Evolutionary conservation across 1,139 yeast species (phyloP), one percentile per base, ranked within the genome.

Genomic region (Yamadazyma aaseri): DNA sequence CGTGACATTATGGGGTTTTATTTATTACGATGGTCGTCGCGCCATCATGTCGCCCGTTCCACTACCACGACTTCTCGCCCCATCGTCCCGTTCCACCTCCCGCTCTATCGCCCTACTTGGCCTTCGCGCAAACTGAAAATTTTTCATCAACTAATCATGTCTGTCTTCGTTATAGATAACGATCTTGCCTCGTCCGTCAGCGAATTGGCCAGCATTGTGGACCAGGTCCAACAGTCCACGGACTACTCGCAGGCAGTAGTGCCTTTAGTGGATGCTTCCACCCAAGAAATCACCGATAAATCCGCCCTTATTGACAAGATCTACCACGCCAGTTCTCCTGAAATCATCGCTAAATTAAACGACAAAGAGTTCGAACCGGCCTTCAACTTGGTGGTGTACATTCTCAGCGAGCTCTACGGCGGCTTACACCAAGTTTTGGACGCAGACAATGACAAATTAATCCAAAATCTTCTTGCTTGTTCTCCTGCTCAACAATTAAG

Each of bases 351-450:
- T 33, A 58, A 61, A 45, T 61, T 70, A 45, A 55, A 64, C 28
- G 74, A 69, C 45, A 65, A 60, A 45, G 76, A 69, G 41, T 68
- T 69, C 39, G 75, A 69, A 48, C 68, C 75, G 11, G 55, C 73
- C 13, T 64, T 68, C 54, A 66, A 70, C 49, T 60, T 71, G 48
- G 55, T 66, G 40, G 51, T 65, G 30, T 62, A 67, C 49, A 55
- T 70, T 32, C 55, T 65, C 36, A 47, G 51, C 17, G 57, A 62
- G 41, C 56, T 65, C 33, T 54, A 60, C 41, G 57, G 54, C 11
- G 44, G 57, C 24, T 48, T 57, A 27, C 60, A 55, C 29, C 42
- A 46, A 20, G 59, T 59, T 16, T 58, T 65, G 39, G 21, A 32
- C 4, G 31, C 31, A 5, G 31, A 34, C 14, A 12, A 32, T 20